Evolutionary conservation across 2,329 filamentous ascomycete species (phyloP).

Genomic region (Xylariaceae sp.): DNA sequence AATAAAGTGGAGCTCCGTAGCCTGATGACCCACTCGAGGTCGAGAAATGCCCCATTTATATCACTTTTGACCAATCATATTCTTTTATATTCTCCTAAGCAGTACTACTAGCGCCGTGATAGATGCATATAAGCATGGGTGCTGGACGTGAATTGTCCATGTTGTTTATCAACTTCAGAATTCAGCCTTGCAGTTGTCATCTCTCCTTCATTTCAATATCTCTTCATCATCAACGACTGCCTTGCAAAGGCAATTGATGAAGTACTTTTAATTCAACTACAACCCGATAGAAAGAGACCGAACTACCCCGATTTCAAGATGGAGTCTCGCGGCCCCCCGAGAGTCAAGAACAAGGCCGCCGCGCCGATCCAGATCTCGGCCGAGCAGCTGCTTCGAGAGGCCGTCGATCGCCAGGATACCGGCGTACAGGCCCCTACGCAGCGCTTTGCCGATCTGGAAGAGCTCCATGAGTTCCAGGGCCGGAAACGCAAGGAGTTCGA

Average conservation of each 20-base stretch:
- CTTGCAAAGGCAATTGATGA: neutral
- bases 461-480: constrained; percentile 95
- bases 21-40: no score
- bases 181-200: neutral
- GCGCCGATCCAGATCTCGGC: constrained; percentile 89
- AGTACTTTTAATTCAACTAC: neutral
- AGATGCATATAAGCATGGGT: neutral
- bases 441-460: constrained; percentile 92
- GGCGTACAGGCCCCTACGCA: constrained; percentile 85
- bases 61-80: neutral
- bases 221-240: neutral
- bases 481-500: constrained; percentile 96
- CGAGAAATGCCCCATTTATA: neutral
- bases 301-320: constrained; percentile 47
- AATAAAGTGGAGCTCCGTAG: neutral
- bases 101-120: neutral
- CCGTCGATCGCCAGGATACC: constrained; percentile 91
- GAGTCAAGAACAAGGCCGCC: constrained; percentile 98
- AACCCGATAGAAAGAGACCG: neutral
- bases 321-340: constrained; percentile 87
- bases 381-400: constrained; percentile 94
- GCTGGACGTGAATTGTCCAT: neutral
- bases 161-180: neutral
- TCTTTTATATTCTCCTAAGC: neutral
- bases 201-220: neutral